phyloP scores from a whole-genome alignment of 352 stramenopile species.

The Pythium folliculosum region DNA sequence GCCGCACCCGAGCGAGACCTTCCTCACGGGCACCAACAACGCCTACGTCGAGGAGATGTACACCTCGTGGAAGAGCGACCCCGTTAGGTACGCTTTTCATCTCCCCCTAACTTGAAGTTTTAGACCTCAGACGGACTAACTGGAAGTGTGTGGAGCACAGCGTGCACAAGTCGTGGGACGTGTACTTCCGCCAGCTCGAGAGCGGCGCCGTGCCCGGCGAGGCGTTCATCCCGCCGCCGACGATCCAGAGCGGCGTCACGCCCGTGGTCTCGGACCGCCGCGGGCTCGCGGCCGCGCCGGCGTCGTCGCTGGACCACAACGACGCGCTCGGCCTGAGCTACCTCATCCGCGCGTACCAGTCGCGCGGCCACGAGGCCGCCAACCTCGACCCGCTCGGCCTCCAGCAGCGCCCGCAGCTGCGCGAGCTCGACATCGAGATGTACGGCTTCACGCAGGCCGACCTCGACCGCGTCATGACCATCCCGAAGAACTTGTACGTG shows the following conservation, averaged over 20 bases:
- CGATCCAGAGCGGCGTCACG: slow-evolving; percentile 73
- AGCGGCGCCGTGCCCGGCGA: slow-evolving; percentile 74
- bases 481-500: slow-evolving; percentile 87
- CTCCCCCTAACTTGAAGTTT: slow-evolving; percentile 25
- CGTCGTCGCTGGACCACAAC: slow-evolving; percentile 51
- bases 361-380: slow-evolving; percentile 94
- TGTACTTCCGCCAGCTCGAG: slow-evolving; percentile 87
- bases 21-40: slow-evolving; percentile 93
- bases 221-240: slow-evolving; percentile 82
- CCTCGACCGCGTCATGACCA: slow-evolving; percentile 85
- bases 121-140: not conserved
- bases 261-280: slow-evolving; percentile 50
- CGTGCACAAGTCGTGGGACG: slow-evolving; percentile 87
- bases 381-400: slow-evolving; percentile 98
- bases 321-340: slow-evolving; percentile 93
- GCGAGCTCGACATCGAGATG: slow-evolving; percentile 90
- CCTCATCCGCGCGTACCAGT: slow-evolving; percentile 97
- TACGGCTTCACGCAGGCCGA: slow-evolving; percentile 92
- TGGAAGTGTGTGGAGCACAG: slow-evolving; percentile 22
- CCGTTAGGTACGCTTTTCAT: slow-evolving; percentile 24
- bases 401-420: slow-evolving; percentile 54
- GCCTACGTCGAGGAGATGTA: slow-evolving; percentile 99
- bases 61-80: slow-evolving; percentile 91
- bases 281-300: slow-evolving; percentile 21
- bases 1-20: slow-evolving; percentile 87